phyloP scores from a whole-genome alignment of 768 basidiomycete genomes.

The Tricholoma flavovirens region DNA sequence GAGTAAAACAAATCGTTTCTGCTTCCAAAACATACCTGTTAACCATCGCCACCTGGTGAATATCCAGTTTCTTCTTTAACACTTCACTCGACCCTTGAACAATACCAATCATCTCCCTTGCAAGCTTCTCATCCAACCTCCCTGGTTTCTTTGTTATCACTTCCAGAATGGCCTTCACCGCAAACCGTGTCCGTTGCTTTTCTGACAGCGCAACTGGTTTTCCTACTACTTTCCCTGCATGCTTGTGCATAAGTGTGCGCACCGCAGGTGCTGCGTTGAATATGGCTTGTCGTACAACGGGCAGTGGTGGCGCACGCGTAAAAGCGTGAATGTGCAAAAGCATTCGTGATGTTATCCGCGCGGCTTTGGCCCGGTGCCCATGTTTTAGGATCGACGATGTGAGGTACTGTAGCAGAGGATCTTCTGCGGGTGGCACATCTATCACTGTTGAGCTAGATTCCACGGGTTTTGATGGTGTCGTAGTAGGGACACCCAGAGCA shows the following conservation, averaged over 20 bases:
- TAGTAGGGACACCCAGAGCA: slow-evolving; percentile 10
- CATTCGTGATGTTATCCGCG: slow-evolving; percentile 50
- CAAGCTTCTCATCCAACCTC: slow-evolving; percentile 62
- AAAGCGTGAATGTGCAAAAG: slow-evolving; percentile 69
- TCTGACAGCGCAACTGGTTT: slow-evolving; percentile 73
- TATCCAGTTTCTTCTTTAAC: slow-evolving; percentile 52
- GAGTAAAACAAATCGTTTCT: background rate
- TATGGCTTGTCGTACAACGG: slow-evolving; percentile 73
- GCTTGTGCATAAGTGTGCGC: slow-evolving; percentile 49
- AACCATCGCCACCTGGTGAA: slow-evolving; percentile 67
- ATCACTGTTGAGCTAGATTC: slow-evolving; percentile 19
- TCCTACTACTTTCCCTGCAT: slow-evolving; percentile 57
- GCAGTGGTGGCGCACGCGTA: slow-evolving; percentile 74
- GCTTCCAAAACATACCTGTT: slow-evolving; percentile 59
- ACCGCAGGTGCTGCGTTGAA: slow-evolving; percentile 66
- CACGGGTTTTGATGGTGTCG: background rate
- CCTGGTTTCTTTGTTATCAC: slow-evolving; percentile 54
- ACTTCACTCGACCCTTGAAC: slow-evolving; percentile 56
- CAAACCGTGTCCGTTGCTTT: slow-evolving; percentile 69
- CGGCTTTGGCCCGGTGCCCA: slow-evolving; percentile 61
- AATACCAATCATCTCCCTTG: slow-evolving; percentile 70
- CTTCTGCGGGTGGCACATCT: slow-evolving; percentile 67
- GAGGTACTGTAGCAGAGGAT: slow-evolving; percentile 68
- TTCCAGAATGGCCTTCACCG: slow-evolving; percentile 65
- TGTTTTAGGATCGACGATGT: slow-evolving; percentile 55